Percentiles rank a stretch among this genome's conserved stretches.
phyloP scores from a whole-genome alignment of 805 yeast genomes.

The Ogataea pini region DNA sequence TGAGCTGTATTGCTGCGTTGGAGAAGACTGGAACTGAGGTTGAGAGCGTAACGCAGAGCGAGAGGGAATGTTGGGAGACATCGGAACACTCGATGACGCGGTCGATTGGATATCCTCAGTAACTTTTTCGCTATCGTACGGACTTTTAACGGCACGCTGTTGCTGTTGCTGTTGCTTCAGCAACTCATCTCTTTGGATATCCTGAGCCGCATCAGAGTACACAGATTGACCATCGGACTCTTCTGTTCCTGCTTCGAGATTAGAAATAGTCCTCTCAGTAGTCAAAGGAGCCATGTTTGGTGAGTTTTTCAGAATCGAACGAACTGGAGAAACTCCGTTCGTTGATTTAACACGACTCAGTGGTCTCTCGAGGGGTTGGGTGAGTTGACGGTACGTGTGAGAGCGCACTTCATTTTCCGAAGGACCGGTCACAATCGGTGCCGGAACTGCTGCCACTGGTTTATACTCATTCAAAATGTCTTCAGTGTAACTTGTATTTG shows the following conservation, averaged over 20 bases:
- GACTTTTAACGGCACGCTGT: neutral
- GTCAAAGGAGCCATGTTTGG: slow-evolving; percentile 1
- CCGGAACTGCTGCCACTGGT: neutral
- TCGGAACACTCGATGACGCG: slow-evolving; percentile 13
- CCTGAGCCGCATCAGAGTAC: slow-evolving; percentile 31
- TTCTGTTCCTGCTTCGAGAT: slow-evolving; percentile 2
- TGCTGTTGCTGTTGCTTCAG: neutral
- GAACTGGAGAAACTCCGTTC: slow-evolving; percentile 22
- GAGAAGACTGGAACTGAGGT: slow-evolving; percentile 6
- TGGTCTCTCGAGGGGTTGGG: slow-evolving; percentile 14
- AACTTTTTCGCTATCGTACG: slow-evolving; percentile 24
- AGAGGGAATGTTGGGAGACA: slow-evolving; percentile 21
- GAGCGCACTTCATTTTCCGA: slow-evolving; percentile 7
- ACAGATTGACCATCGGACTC: slow-evolving; percentile 25
- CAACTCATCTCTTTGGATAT: slow-evolving; percentile 15
- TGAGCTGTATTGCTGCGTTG: neutral
- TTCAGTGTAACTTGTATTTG: slow-evolving; percentile 15
- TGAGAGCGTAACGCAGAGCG: slow-evolving; percentile 17
- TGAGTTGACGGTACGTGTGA: slow-evolving; percentile 22
- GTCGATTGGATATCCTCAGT: slow-evolving; percentile 27
- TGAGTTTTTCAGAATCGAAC: slow-evolving; percentile 23
- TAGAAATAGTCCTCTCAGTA: neutral
- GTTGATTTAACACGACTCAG: neutral
- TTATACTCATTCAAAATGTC: slow-evolving; percentile 7
- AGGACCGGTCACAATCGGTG: neutral